Evolutionary conservation across 371 early-diverging fungal species (phyloP).

Genomic region (Paraphysoderma sedebokerense): DNA sequence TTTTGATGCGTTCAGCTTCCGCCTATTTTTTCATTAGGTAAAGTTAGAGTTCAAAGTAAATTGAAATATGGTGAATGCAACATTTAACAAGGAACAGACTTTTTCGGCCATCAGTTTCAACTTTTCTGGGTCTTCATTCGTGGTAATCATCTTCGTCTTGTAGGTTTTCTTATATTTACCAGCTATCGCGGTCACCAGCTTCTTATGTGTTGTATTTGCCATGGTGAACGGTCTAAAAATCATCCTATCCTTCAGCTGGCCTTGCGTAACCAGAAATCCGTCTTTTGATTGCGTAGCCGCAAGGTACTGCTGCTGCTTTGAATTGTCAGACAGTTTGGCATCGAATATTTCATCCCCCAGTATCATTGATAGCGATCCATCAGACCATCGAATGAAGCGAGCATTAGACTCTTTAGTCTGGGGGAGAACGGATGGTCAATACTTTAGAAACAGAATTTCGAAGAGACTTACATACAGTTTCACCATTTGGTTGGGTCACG

Average conservation of each 20-base stretch:
- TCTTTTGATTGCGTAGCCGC: conserved; percentile 36
- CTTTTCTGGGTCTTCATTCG: conserved; percentile 36
- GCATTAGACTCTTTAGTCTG: conserved; percentile 50
- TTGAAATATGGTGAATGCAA: conserved; percentile 11
- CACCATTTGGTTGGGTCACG: background rate
- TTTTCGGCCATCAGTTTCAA: conserved; percentile 11
- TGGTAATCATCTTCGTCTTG: conserved; percentile 45
- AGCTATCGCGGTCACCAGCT: conserved; percentile 42
- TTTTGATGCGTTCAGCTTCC: conserved; percentile 5
- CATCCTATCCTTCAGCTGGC: conserved; percentile 41
- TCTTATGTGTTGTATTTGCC: conserved; percentile 39
- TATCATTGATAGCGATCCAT: conserved; percentile 50
- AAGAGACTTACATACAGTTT: background rate
- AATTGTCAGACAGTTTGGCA: conserved; percentile 30
- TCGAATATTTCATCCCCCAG: conserved; percentile 65
- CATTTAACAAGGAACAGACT: conserved; percentile 10
- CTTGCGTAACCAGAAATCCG: conserved; percentile 47
- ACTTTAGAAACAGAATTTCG: background rate
- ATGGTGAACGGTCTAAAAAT: conserved; percentile 46
- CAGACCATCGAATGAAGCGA: conserved; percentile 65
- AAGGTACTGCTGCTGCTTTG: conserved; percentile 42
- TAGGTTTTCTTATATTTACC: conserved; percentile 39
- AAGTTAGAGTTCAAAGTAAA: conserved; percentile 10
- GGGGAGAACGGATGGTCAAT: conserved; percentile 3
- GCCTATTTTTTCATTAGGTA: conserved; percentile 9